phyloP scores from a whole-genome alignment of 345 rosid species.

The Eucalyptus erythrocorys region DNA sequence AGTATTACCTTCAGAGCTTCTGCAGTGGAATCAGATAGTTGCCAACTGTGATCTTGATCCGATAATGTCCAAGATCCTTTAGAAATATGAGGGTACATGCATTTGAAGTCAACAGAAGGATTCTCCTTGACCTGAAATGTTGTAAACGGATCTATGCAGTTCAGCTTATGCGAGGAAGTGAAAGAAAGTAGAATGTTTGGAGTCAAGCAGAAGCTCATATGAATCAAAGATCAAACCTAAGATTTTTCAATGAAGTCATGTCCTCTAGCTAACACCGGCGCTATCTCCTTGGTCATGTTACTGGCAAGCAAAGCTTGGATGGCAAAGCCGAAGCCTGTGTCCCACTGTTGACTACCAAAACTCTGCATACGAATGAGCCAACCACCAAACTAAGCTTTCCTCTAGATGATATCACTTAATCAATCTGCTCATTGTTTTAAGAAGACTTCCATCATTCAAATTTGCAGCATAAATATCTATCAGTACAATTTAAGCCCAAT shows the following conservation, averaged over 20 bases:
- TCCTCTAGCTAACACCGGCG: constrained; percentile 11
- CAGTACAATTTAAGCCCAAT: not conserved
- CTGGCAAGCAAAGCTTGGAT: constrained; percentile 33
- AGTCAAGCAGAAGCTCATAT: not conserved
- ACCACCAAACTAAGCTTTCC: not conserved
- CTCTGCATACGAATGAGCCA: constrained; percentile 5
- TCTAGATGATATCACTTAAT: not conserved
- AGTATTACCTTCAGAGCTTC: constrained; percentile 21
- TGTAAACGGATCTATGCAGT: not conserved
- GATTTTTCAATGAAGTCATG: constrained; percentile 26
- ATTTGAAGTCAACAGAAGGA: constrained; percentile 22
- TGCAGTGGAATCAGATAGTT: constrained; percentile 33
- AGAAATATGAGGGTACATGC: constrained; percentile 20
- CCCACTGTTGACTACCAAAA: constrained; percentile 65
- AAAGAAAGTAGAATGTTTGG: not conserved
- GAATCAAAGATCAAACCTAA: constrained; percentile 16
- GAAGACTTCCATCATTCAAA: not conserved
- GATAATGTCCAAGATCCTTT: constrained; percentile 43
- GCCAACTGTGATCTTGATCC: constrained; percentile 36
- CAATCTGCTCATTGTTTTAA: not conserved
- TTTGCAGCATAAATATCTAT: not conserved
- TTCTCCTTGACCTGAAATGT: constrained; percentile 14
- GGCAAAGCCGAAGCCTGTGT: constrained; percentile 17
- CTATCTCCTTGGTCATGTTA: constrained; percentile 15
- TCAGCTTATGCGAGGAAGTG: not conserved